phyloP scores from a whole-genome alignment of 441 rosid species.

The Populus trichocarpa region DNA sequence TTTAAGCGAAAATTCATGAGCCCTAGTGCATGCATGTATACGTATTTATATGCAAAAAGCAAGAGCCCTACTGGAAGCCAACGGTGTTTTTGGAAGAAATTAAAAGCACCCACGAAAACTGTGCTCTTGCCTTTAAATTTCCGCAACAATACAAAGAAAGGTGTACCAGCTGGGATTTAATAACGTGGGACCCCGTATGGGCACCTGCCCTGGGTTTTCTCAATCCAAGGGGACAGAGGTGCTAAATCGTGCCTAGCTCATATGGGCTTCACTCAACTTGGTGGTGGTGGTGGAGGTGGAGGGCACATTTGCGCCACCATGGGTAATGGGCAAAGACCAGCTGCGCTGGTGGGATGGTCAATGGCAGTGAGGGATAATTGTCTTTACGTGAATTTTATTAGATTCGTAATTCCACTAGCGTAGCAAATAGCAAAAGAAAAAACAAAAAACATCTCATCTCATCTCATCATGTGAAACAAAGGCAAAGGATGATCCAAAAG shows the following conservation, averaged over 20 bases:
- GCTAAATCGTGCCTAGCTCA: not conserved
- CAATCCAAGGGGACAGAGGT: not conserved
- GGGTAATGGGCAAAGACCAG: not conserved
- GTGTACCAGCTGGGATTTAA: not conserved
- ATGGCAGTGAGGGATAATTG: not conserved
- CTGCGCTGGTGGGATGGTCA: not conserved
- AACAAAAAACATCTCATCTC: not conserved
- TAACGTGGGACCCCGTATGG: not conserved
- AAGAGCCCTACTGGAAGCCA: not conserved
- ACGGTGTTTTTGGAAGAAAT: slow-evolving; percentile 7
- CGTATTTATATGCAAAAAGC: no score
- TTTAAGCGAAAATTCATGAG: no score
- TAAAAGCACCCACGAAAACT: slow-evolving; percentile 6
- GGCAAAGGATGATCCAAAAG: no score
- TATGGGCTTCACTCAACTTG: not conserved
- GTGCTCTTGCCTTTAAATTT: not conserved
- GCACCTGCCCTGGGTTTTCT: not conserved
- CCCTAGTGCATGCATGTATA: no score
- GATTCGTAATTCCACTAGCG: not conserved
- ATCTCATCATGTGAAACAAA: not conserved
- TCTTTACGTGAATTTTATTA: not conserved
- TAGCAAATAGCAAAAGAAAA: not conserved
- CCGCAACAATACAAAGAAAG: slow-evolving; percentile 1
- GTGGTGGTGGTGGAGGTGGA: not conserved
- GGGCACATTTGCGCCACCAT: not conserved